Evolutionary conservation across 2,329 filamentous ascomycete genomes (phyloP).

Genomic region (Monosporascus sp.): DNA sequence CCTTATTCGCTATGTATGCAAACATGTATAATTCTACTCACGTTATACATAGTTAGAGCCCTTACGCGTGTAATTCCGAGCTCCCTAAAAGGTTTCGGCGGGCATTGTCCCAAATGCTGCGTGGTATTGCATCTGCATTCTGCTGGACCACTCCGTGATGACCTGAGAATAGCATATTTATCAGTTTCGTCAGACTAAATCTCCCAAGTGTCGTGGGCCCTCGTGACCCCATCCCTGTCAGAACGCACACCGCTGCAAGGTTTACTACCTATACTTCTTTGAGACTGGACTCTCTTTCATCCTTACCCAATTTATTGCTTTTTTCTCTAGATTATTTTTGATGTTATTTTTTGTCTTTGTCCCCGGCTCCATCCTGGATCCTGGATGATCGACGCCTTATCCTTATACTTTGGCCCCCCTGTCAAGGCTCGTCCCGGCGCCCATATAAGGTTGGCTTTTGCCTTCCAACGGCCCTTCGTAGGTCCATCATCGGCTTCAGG

Average conservation of each 20-base stretch:
- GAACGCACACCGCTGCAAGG: not conserved
- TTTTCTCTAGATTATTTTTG: not conserved
- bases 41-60: not conserved
- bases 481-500: not conserved
- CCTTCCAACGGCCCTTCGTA: not conserved
- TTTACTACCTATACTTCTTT: not conserved
- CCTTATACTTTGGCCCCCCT: not conserved
- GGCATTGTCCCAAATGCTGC: not conserved
- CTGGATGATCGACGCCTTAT: not conserved
- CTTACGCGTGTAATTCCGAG: not conserved
- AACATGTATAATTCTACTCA: not conserved
- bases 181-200: not conserved
- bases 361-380: not conserved
- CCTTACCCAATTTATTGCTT: not conserved
- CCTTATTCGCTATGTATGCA: not conserved
- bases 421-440: not conserved
- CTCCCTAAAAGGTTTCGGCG: not conserved
- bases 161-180: not conserved
- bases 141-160: not conserved
- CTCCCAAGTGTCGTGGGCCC: not conserved
- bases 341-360: not conserved
- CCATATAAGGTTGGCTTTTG: not conserved
- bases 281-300: not conserved
- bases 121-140: not conserved
- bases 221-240: not conserved